Conservation (phyloP, 768 basidiomycete genomes). For the Tricholoma flavovirens region DNA sequence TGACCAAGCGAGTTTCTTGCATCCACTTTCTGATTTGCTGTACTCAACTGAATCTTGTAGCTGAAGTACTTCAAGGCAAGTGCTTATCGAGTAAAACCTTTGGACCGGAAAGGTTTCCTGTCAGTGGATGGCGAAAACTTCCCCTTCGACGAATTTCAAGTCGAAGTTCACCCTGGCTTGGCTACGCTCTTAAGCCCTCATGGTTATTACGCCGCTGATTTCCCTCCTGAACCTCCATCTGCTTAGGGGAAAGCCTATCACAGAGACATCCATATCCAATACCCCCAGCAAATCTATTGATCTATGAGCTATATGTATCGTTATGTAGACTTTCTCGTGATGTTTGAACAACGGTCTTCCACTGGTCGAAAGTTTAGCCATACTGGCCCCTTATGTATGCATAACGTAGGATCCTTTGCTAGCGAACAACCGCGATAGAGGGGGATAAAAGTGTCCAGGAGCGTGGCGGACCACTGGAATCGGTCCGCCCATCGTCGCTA, state of each 20-base stretch:
- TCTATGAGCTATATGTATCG: no score
- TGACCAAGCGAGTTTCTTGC: constrained; percentile 38
- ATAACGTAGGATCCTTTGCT: no score
- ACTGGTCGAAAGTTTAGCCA: no score
- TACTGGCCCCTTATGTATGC: no score
- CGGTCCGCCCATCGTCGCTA: no score
- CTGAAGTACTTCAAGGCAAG: constrained; percentile 67
- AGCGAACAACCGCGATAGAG: no score
- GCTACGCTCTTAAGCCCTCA: constrained; percentile 61
- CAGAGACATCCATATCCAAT: no score
- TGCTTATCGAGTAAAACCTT: constrained; percentile 67
- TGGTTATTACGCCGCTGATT: constrained; percentile 56
- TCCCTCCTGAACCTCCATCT: constrained; percentile 18
- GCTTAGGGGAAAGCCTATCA: background rate
- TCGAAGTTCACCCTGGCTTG: constrained; percentile 65
- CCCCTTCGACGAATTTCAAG: constrained; percentile 69
- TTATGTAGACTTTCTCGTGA: no score
- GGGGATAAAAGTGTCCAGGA: no score
- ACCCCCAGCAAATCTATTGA: no score
- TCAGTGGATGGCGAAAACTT: constrained; percentile 79
- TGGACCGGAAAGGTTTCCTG: constrained; percentile 45
- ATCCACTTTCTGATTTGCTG: constrained; percentile 6
- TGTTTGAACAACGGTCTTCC: no score
- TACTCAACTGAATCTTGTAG: constrained; percentile 29
- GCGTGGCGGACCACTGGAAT: no score